Base-by-base conservation (phyloP, 2,329 filamentous ascomycete species). In the Fusarium sp. region DNA sequence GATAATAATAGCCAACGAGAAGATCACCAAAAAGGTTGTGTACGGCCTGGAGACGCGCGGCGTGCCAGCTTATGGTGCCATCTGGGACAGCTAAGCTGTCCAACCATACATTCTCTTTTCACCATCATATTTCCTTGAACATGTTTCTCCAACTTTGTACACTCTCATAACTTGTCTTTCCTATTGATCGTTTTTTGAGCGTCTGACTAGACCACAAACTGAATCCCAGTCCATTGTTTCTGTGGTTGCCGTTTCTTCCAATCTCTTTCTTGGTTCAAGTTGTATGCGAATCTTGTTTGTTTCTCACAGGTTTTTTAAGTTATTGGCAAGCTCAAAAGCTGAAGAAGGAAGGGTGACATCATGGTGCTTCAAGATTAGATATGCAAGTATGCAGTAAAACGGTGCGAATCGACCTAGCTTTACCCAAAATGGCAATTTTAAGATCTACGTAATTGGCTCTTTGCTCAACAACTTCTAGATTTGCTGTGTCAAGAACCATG, bases 1-100 rank as follows among this genome's bases (percentile, higher is more conserved):
- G 41, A 90, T 93, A 77, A 87, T 94, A 66, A 91, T 94, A 75
- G 90, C 90, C 61, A 94, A 94, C 78, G 88, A 90, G 63, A 86
- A 82, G 63, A 86, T 93, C 38, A 94, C 92, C 23, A 86, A 86
- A 76, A 89, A 88, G 82, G 85, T 94, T 4, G 91, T 94, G 1
- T 92, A 90, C 78, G 90, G 87, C 14, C 82, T 94, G 56, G 91
- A 94, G 81, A 86, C 84, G 41, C 84, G 90, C 61, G 91, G 91
- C 0, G 80, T 94, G 12, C 86, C 89, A 5, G 91, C 91, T 14
- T 94, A 88, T 81, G 93, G 92, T 11, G 91, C 92, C 14, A 93
- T 94, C 74, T 94, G 91, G 83, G 93, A 94, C 69, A 84, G 83
- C 55, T 84, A 61, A 71, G 51, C 76, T 29, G 31, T 35, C 55